Base-by-base conservation (phyloP, 1,139 yeast genomes). In the Geotrichum citri-aurantii region DNA sequence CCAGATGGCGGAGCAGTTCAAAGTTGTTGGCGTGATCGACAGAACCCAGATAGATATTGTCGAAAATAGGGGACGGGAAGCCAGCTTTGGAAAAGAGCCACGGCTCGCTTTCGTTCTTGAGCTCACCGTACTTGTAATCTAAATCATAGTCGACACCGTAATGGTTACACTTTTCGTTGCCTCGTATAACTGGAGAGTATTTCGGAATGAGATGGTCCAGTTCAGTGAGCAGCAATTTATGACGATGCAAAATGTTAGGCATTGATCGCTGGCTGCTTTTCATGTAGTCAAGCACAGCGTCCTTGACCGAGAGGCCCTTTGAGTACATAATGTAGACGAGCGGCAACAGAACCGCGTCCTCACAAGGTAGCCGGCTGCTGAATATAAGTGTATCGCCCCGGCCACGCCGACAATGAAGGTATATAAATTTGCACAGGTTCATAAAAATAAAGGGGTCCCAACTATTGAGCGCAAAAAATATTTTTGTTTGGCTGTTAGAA, bases 391-490 rank as follows among this genome's bases (percentile, higher is more conserved):
- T 31, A 4, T 19, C 24, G 19, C 44, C 26, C 40, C 40, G 40
- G 17, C 54, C 54, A 19, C 44, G 54, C 37, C 40, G 42, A 21
- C 24, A n/a, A 27, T 40, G 21, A 12, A 51, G 29, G 24, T 51
- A 51, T 8, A 51, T 51, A 26, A 40, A 51, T 24, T 51, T 51
- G 54, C 54, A 51, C 40, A 51, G 31, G 46, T 51, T 51, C 3
- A 51, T 31, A 51, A 33, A 51, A 23, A 51, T 40, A 42, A 40
- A 51, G 5, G 54, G 54, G 37, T 51, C 54, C 14, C 40, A 31
- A 12, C 40, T 31, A 31, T 31, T 31, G 4, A 31, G 40, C 40
- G 40, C 40, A 31, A 31, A 31, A 14, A 31, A 31, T 11, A 31
- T 31, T 31, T 31, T 31, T 11, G 10, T 31, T 12, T 31, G 40